Evolutionary conservation across 2,329 filamentous ascomycete genomes (phyloP), one percentile per base, ranked within the genome.

Genomic region (Monosporascus sp.): DNA sequence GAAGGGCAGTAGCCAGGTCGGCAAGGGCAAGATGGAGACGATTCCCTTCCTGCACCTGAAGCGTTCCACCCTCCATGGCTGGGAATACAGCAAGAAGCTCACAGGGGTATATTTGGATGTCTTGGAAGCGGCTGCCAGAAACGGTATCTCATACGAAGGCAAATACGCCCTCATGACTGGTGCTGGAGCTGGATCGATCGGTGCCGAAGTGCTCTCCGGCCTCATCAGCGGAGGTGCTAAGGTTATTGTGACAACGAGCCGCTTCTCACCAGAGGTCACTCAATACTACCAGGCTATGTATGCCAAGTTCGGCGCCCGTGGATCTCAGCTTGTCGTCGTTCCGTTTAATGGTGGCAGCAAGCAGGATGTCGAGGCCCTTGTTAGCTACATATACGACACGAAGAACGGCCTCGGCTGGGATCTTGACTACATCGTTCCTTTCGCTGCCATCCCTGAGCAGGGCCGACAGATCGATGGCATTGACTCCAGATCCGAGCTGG

Each of bases 241-340:
- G 78, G 95, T 99, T 41, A 79, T 97, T 50, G 95, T 99, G 55
- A 99, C 94, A 15, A 99, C 94, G 18, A 96, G 90, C 67, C 87
- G 94, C 63, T 99, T 94, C 79, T 99, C 94, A 17, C 89, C 91
- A 46, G 89, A 97, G 72, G 94, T 99, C 53, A 99, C 94, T 6
- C 94, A 99, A 76, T 99, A 97, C 78, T 99, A 99, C 76, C 94
- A 99, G 74, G 86, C 91, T 53, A 97, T 99, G 89, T 99, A 99
- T 73, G 89, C 92, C 58, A 89, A 92, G 56, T 96, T 89, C 66
- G 94, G 94, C 66, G 90, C 91, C 56, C 89, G 91, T 60, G 94
- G 94, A 60, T 97, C 94, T 54, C 92, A 97, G 75, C 87, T 99
- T 52, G 91, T 99, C 41, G 94, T 99, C 52, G 95, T 97, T 52